Evolutionary conservation across 2,329 filamentous ascomycete species (phyloP).

Genomic region (Hypoxylon sp.): DNA sequence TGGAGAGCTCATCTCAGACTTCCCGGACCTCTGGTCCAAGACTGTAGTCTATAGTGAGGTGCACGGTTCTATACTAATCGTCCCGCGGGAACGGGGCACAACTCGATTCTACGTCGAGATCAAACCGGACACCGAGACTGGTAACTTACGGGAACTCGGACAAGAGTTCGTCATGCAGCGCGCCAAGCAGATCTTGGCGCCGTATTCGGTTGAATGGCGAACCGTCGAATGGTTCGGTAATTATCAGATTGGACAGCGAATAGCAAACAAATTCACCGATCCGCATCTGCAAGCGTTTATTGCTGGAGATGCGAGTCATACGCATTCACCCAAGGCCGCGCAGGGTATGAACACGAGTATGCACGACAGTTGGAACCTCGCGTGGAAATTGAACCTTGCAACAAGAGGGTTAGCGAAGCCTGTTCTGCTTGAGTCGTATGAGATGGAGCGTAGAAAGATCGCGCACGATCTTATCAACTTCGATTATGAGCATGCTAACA

Average conservation of each 20-base stretch:
- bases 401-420: slow-evolving; percentile 70
- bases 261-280: slow-evolving; percentile 78
- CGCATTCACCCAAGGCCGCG: slow-evolving; percentile 73
- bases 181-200: slow-evolving; percentile 72
- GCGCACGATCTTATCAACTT: slow-evolving; percentile 72
- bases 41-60: slow-evolving; percentile 77
- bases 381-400: slow-evolving; percentile 63
- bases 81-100: slow-evolving; percentile 80
- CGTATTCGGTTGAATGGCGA: slow-evolving; percentile 70
- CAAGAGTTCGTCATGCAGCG: slow-evolving; percentile 80
- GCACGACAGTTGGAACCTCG: slow-evolving; percentile 69
- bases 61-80: slow-evolving; percentile 79
- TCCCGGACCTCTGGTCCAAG: slow-evolving; percentile 83
- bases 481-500: slow-evolving; percentile 69
- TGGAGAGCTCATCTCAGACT: slow-evolving; percentile 78
- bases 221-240: slow-evolving; percentile 79
- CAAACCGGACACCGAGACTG: slow-evolving; percentile 61
- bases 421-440: slow-evolving; percentile 71
- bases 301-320: slow-evolving; percentile 74
- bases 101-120: slow-evolving; percentile 75
- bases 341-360: slow-evolving; percentile 72
- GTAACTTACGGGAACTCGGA: slow-evolving; percentile 58
- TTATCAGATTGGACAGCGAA: slow-evolving; percentile 78
- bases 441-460: slow-evolving; percentile 73
- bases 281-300: slow-evolving; percentile 75